Conservation (phyloP, 1,139 yeast species). For the Geotrichum citri-aurantii region DNA sequence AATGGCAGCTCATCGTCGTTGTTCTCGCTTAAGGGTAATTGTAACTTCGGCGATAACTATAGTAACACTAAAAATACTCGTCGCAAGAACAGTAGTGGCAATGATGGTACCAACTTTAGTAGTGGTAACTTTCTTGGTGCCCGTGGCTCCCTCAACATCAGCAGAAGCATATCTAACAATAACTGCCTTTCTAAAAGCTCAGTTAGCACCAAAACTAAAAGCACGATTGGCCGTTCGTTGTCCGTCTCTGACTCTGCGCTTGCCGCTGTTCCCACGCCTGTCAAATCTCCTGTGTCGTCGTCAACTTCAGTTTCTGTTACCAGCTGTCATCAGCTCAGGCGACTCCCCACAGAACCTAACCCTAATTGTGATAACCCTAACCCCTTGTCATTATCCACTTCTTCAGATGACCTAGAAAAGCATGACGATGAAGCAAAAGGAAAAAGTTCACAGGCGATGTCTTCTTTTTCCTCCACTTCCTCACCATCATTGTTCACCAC, state of each 20-base stretch:
- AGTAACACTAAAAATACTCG: neutral
- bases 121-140: neutral
- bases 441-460: neutral
- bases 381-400: neutral
- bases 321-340: neutral
- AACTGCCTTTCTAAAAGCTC: neutral
- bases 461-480: neutral
- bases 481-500: conserved; percentile 19
- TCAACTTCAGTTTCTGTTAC: neutral
- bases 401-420: neutral
- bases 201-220: neutral
- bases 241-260: neutral
- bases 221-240: neutral
- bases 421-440: neutral
- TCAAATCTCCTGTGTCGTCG: neutral
- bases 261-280: neutral
- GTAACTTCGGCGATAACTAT: neutral
- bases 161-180: neutral
- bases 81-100: no score
- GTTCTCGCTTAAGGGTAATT: neutral
- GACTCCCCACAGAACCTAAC: neutral
- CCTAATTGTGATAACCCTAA: neutral
- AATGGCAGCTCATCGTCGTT: neutral
- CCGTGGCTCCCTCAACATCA: neutral
- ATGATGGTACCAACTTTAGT: neutral